Conservation (phyloP, 1,284 basidiomycete species). For the Pseudomicrostroma phylloplanum region DNA sequence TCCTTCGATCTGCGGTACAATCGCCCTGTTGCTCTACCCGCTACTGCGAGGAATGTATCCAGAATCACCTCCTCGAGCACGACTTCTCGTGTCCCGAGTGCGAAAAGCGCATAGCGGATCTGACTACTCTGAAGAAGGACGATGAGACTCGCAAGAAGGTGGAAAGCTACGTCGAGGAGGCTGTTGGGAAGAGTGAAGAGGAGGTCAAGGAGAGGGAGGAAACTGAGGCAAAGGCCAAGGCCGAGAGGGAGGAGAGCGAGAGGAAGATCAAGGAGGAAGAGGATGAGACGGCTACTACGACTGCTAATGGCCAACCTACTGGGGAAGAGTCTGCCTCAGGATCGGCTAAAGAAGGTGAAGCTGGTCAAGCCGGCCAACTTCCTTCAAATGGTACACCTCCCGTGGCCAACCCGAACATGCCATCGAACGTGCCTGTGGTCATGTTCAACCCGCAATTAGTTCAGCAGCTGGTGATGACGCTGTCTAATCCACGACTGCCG, state of each 20-base stretch:
- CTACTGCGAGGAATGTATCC: slow-evolving; percentile 49
- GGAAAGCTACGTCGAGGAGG: slow-evolving; percentile 40
- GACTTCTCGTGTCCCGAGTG: slow-evolving; percentile 50
- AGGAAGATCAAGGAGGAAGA: slow-evolving; percentile 6
- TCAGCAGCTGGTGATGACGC: slow-evolving; percentile 47
- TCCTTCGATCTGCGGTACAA: slow-evolving; percentile 40
- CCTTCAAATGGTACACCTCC: background rate
- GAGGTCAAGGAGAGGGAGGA: slow-evolving; percentile 20
- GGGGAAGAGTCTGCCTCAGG: slow-evolving; percentile 8
- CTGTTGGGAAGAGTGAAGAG: slow-evolving; percentile 42
- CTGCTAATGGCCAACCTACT: slow-evolving; percentile 1
- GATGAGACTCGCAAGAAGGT: slow-evolving; percentile 40
- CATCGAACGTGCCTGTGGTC: slow-evolving; percentile 14
- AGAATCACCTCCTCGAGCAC: slow-evolving; percentile 47
- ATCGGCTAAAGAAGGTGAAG: slow-evolving; percentile 1
- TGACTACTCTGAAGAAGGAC: slow-evolving; percentile 40
- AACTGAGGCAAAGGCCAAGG: background rate
- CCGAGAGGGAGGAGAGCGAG: slow-evolving; percentile 5
- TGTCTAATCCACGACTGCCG: slow-evolving; percentile 43
- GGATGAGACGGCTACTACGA: background rate
- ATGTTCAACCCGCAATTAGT: slow-evolving; percentile 39
- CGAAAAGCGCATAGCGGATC: slow-evolving; percentile 42
- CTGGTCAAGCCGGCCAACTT: background rate
- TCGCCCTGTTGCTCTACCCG: slow-evolving; percentile 45
- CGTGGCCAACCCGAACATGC: slow-evolving; percentile 5